Evolutionary conservation across 306 rosid species (phyloP), one percentile per base, ranked within the genome.

Genomic region (Fagus crenata): DNA sequence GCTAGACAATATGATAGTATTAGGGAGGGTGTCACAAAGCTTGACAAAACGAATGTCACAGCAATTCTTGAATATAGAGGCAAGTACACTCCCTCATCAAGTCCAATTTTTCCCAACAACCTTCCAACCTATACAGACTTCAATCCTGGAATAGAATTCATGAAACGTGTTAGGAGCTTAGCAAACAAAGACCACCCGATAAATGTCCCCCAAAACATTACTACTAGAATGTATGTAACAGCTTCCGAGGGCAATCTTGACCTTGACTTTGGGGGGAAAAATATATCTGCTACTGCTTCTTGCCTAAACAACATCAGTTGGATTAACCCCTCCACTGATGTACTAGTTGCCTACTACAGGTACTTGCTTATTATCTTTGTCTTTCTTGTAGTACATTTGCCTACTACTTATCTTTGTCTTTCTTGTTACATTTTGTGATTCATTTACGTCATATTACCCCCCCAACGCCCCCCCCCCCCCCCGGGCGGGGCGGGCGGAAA

Each of bases 271-370:
- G 51, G 14, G 51, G 51, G 14, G 11, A 13, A 46, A 46, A 46
- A 46, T 46, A 13, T 46, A 46, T 7, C 51, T 46, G 51, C 81
- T 2, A 75, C 65, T 75, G 31, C 69, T 9, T 49, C 55, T n/a
- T 81, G 85, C 59, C 51, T 85, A 32, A 85, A 75, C 83, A 85
- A 81, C 59, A 53, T 81, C 22, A 85, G 88, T 40, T 85, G 81
- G 40, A 64, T 4, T 60, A 51, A 15, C 12, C 83, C 88, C 6
- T 18, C n/a, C 17, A 49, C 71, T 40, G 76, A 58, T 55, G 46
- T 84, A 39, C 40, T 84, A 13, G 75, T 74, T 61, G 85, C 87
- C 53, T 85, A 85, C 28, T 81, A 80, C 12, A 3, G 81, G 83
- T 84, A 83, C 39, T 33, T 46, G 51, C 51, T 46, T 46, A 9